Conservation (phyloP, 2,329 filamentous ascomycete genomes). For the Aspergillus eucalypticola region DNA sequence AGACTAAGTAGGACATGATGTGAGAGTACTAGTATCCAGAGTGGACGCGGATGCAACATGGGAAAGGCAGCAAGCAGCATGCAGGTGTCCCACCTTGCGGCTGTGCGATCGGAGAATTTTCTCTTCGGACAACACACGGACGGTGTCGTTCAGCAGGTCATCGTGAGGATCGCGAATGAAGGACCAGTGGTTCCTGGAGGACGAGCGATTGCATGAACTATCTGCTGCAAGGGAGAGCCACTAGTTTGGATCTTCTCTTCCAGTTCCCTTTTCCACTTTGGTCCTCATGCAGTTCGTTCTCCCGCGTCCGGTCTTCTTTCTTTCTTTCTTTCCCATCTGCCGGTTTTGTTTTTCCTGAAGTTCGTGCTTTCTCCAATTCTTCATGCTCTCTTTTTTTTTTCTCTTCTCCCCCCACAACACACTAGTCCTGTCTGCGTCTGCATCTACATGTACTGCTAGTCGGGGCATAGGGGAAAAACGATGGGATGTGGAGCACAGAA, state of each 20-base stretch:
- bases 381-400: no score
- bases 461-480: no score
- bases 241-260: slow-evolving; percentile 1
- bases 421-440: no score
- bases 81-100: slow-evolving; percentile 1
- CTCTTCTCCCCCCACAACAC: no score
- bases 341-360: not conserved
- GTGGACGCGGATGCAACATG: not conserved
- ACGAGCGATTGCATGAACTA: slow-evolving; percentile 7
- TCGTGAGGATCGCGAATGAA: not conserved
- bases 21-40: no score
- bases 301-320: not conserved
- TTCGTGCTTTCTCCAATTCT: not conserved
- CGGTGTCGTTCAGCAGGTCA: not conserved
- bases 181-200: not conserved
- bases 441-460: not conserved
- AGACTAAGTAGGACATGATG: not conserved
- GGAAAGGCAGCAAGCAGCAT: not conserved
- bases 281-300: not conserved
- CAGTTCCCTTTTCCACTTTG: not conserved
- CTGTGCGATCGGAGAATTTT: slow-evolving; percentile 1
- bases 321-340: not conserved
- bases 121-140: slow-evolving; percentile 1
- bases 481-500: no score
- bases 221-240: slow-evolving; percentile 6